A percentile compares a stretch with the other conserved stretches of the same genome.
phyloP scores from a whole-genome alignment of 2,329 filamentous ascomycete species.

The Alternaria brassicicola region DNA sequence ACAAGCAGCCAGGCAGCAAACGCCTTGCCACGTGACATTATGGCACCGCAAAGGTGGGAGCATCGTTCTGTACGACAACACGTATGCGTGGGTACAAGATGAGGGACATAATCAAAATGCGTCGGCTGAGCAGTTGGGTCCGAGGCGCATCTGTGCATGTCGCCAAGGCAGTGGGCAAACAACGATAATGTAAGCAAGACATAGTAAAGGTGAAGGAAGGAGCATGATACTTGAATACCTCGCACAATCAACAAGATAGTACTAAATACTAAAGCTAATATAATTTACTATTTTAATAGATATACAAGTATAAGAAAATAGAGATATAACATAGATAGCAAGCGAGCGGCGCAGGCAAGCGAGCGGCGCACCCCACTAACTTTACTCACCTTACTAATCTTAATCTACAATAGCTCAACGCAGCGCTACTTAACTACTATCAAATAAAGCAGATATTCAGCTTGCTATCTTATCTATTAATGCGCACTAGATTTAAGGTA shows the following conservation, averaged over 20 bases:
- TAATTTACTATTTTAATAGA: no score
- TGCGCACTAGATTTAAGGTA: no score
- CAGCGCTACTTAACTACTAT: no score
- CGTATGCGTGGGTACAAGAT: neutral
- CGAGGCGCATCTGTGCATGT: neutral
- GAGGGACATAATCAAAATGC: neutral
- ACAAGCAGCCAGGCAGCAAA: slow-evolving; percentile 13
- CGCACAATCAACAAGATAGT: neutral
- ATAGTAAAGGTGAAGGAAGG: neutral
- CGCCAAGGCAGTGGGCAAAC: neutral
- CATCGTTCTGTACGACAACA: neutral
- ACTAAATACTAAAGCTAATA: neutral
- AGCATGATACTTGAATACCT: neutral
- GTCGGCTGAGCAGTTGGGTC: neutral
- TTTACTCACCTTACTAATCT: no score
- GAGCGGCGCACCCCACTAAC: no score
- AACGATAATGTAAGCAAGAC: neutral
- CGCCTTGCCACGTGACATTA: slow-evolving; percentile 8
- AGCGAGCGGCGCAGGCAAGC: no score
- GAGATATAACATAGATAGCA: no score
- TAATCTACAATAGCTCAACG: no score
- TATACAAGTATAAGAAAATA: no score
- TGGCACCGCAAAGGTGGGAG: neutral
- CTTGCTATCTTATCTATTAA: no score
- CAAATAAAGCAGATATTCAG: no score